A percentile compares a stretch with the other conserved stretches of the same genome.
Conservation (phyloP, 2,329 filamentous ascomycete genomes). For the Parafenestella ontariensis region DNA sequence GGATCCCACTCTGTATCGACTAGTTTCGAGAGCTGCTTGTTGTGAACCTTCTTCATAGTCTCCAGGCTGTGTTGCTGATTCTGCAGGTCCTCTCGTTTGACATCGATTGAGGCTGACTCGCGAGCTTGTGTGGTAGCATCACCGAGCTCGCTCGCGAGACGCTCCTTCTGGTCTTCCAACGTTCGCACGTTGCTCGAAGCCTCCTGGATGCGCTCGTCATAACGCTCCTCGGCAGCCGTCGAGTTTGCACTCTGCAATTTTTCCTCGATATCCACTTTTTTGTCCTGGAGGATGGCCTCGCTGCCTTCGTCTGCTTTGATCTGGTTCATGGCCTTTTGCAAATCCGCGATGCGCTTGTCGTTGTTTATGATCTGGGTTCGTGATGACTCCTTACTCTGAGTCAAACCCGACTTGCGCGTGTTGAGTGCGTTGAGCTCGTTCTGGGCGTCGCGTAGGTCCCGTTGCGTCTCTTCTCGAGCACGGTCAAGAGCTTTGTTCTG, state of each 20-base stretch:
- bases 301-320: constrained; percentile 86
- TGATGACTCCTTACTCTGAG: constrained; percentile 76
- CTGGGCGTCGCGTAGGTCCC: constrained; percentile 78
- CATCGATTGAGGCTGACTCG: constrained; percentile 83
- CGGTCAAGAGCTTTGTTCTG: constrained; percentile 81
- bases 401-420: constrained; percentile 73
- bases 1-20: constrained; percentile 73
- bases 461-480: constrained; percentile 73
- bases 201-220: constrained; percentile 73
- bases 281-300: constrained; percentile 77
- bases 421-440: constrained; percentile 74
- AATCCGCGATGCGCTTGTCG: constrained; percentile 70
- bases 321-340: constrained; percentile 73
- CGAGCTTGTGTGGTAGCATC: constrained; percentile 82
- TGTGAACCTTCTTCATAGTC: constrained; percentile 78
- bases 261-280: constrained; percentile 71
- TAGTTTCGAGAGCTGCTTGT: constrained; percentile 69
- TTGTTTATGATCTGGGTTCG: constrained; percentile 76
- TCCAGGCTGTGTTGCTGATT: constrained; percentile 77
- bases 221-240: constrained; percentile 69
- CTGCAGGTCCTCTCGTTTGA: constrained; percentile 79
- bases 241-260: constrained; percentile 68
- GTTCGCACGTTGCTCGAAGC: constrained; percentile 70
- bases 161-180: constrained; percentile 75
- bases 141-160: constrained; percentile 79